Evolutionary conservation across 2,329 filamentous ascomycete species (phyloP).

Genomic region (Falciphora oryzae): DNA sequence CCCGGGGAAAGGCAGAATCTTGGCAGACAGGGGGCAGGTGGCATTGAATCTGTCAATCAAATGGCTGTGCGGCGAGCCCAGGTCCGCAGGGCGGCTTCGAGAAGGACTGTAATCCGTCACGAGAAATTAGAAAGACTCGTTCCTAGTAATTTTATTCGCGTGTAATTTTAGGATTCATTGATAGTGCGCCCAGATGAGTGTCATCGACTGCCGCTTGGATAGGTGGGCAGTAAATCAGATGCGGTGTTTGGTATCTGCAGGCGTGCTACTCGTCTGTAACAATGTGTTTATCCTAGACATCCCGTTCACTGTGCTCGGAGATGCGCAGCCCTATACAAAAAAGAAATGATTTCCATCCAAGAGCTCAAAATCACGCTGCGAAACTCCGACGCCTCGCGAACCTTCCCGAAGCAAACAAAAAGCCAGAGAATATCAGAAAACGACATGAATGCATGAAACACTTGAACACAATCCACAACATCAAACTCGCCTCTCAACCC

Average conservation of each 20-base stretch:
- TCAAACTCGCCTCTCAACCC: background rate
- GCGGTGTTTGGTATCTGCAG: background rate
- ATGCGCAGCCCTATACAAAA: background rate
- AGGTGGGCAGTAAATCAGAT: background rate
- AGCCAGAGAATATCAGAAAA: background rate
- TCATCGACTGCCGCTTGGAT: no score
- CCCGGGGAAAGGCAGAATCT: no score
- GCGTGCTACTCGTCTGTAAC: background rate
- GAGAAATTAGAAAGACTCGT: no score
- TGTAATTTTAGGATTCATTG: no score
- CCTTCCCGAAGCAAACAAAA: background rate
- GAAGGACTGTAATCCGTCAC: no score
- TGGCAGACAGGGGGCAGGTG: no score
- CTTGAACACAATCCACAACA: background rate
- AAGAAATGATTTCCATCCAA: background rate
- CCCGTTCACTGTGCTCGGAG: background rate
- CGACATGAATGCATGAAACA: background rate
- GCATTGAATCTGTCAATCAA: no score
- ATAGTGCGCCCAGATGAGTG: no score
- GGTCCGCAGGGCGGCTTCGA: no score
- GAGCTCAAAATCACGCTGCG: background rate
- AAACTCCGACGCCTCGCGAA: background rate
- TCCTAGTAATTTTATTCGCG: no score
- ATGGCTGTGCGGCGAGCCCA: no score
- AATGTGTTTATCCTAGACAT: background rate